Evolutionary conservation across 2,329 filamentous ascomycete species (phyloP).

Genomic region (Parafenestella ontariensis): DNA sequence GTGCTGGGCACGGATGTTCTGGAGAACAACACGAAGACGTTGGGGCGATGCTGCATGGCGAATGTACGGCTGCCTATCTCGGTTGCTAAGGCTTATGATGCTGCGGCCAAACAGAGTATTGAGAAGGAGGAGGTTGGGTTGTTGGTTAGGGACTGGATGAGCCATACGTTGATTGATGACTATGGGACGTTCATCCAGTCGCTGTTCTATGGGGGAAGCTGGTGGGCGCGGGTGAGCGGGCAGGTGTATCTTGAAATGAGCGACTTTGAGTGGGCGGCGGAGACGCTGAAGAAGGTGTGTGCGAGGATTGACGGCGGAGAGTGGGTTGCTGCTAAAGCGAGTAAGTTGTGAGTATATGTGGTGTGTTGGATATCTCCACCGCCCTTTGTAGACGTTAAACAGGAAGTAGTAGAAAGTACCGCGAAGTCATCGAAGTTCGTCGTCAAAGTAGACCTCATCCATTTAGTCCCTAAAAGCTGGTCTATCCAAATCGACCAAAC

Average conservation of each 20-base stretch:
- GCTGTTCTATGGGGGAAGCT: conserved; percentile 65
- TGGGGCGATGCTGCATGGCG: conserved; percentile 72
- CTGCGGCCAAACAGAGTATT: conserved; percentile 24
- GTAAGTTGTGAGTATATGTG: conserved; percentile 7
- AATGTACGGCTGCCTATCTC: conserved; percentile 77
- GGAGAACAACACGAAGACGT: conserved; percentile 67
- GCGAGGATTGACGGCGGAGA: conserved; percentile 58
- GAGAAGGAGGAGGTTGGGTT: conserved; percentile 26
- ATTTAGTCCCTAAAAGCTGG: neutral
- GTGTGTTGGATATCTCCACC: neutral
- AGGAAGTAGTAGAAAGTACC: neutral
- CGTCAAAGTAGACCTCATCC: no score
- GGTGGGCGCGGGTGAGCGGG: conserved; percentile 77
- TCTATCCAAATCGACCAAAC: neutral
- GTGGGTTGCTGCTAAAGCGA: conserved; percentile 24
- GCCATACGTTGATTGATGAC: conserved; percentile 52
- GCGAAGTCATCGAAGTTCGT: no score
- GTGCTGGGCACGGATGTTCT: conserved; percentile 74
- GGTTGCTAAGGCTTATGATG: conserved; percentile 39
- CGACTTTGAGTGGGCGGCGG: conserved; percentile 77
- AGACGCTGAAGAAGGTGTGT: conserved; percentile 65
- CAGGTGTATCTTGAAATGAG: conserved; percentile 83
- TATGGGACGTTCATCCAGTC: conserved; percentile 78
- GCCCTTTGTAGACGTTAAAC: neutral
- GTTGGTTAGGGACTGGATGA: conserved; percentile 52